Evolutionary conservation across 176 grass and related monocot genomes (phyloP).

Genomic region (Coix lacrymajobi): DNA sequence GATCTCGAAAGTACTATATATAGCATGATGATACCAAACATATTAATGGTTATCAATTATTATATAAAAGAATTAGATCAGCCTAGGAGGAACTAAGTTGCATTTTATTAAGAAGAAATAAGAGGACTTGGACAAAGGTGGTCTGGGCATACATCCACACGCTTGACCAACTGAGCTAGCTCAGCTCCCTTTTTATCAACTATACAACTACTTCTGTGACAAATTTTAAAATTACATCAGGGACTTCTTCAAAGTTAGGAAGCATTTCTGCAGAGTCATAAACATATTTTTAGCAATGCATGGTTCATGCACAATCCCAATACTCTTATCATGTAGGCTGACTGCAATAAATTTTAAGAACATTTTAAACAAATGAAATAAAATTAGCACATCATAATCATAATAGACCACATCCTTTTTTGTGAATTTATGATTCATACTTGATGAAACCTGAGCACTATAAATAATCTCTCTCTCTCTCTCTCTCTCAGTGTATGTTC

Average conservation of each 20-base stretch:
- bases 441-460: background rate
- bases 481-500: background rate
- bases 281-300: background rate
- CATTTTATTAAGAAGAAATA: background rate
- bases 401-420: background rate
- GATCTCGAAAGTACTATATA: background rate
- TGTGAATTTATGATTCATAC: background rate
- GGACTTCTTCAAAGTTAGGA: background rate
- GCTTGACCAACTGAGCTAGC: background rate
- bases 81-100: too few species aligned
- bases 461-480: background rate
- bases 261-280: background rate
- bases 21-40: slow-evolving; percentile 2
- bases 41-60: slow-evolving; percentile 2
- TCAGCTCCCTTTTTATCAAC: background rate
- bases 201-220: background rate
- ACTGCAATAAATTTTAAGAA: background rate
- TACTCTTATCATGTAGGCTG: background rate
- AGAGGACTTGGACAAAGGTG: background rate
- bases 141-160: background rate
- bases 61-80: too few species aligned
- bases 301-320: background rate
- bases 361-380: background rate
- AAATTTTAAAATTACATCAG: background rate
- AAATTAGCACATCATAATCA: slow-evolving; percentile 1